Base-by-base conservation (phyloP, 2,329 filamentous ascomycete species). In the Arthrobotrys sphaeroides region DNA sequence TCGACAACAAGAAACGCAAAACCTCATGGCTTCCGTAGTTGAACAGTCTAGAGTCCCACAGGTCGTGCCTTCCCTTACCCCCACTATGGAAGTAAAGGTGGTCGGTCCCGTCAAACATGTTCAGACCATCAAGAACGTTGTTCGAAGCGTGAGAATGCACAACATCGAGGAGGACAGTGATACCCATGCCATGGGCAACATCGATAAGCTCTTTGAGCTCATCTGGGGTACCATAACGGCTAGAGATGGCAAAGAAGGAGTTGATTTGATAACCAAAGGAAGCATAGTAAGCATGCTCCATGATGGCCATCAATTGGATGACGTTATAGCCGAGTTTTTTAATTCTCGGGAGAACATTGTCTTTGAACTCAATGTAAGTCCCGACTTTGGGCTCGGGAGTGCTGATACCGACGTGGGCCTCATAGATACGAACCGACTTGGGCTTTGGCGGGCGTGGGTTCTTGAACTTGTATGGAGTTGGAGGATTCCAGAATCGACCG, bases 211-310 rank as follows among this genome's bases (percentile, higher is more conserved):
- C 94, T 83, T 97, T 99, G 79, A 99, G 86, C 38, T 98, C 95
- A 81, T 99, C 95, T 0, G 95, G 95, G 0, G 90, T 88, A 43
- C 95, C 95, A 81, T 97, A 99, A 77, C 95, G 90, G 83, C 94
- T 98, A 83, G 94, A 97, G 10, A 94, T 94, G 26, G 95, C 95
- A 80, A 98, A 99, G 86, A 99, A 99, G 83, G 91, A 97, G 85
- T 98, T 99, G 84, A 99, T 89, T 83, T 99, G 95, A 83, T 99
- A 99, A 51, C 95, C 95, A 80, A 99, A 99, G 81, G 94, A 98
- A 80, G 95, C 95, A 82, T 99, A 99, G 86, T 99, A 99, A 57
- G 95, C 95, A 83, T 99, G 95, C 82, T 99, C 95, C 94, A 99
- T 99, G 81, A 99, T 87, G 49, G 95, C 95, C 95, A 99, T 99